phyloP scores from a whole-genome alignment of 108 stramenopile genomes.

The Skeletonema menzelii region DNA sequence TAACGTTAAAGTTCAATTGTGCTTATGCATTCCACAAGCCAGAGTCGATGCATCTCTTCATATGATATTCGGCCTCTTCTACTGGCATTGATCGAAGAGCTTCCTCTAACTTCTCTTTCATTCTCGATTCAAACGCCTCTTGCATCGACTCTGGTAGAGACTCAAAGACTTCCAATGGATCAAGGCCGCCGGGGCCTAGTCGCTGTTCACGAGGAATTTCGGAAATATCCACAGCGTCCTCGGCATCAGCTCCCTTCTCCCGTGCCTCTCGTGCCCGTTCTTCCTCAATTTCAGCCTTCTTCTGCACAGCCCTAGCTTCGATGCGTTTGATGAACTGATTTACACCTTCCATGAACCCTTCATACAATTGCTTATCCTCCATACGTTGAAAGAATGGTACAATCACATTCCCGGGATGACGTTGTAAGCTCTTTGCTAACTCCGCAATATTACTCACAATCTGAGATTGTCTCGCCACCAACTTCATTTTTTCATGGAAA shows the following conservation, averaged over 20 bases:
- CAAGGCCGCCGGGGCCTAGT: constrained; percentile 95
- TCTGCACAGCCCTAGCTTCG: constrained; percentile 89
- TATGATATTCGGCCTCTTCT: constrained; percentile 91
- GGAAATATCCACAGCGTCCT: constrained; percentile 68
- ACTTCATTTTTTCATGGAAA: constrained; percentile 93
- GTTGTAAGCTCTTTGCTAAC: constrained; percentile 87
- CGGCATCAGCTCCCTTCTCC: constrained; percentile 50
- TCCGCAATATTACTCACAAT: constrained; percentile 97
- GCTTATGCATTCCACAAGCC: constrained; percentile 87
- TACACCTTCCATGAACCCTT: constrained; percentile 83
- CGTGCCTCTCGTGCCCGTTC: constrained; percentile 51
- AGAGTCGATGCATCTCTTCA: constrained; percentile 93
- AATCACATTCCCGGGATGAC: constrained; percentile 97
- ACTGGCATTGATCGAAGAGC: constrained; percentile 76
- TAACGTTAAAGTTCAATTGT: no score
- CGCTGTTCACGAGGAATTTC: constrained; percentile 79
- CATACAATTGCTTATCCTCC: constrained; percentile 72
- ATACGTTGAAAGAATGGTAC: constrained; percentile 92
- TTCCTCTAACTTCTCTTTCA: constrained; percentile 77
- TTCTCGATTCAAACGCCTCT: constrained; percentile 92
- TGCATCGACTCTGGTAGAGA: constrained; percentile 85
- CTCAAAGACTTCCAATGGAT: constrained; percentile 96
- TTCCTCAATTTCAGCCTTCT: constrained; percentile 91
- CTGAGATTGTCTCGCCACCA: constrained; percentile 89
- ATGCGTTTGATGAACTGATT: constrained; percentile 85